Base-by-base conservation (phyloP, 2,329 filamentous ascomycete species). In the Amesomyces nigricolor region DNA sequence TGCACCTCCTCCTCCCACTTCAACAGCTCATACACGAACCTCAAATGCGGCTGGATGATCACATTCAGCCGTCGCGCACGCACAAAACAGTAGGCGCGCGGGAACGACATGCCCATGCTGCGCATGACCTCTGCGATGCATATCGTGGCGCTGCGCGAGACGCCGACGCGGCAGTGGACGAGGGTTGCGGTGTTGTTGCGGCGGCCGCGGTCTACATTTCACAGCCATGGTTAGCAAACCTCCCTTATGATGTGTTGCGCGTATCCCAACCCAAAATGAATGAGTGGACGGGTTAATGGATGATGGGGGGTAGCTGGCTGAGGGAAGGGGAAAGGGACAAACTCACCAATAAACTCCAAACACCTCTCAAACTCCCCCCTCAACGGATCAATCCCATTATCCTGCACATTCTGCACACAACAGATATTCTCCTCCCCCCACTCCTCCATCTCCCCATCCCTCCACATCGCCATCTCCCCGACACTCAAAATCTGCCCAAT, bases 61-160 rank as follows among this genome's bases (percentile, higher is more conserved):
- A 99, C 94, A 67, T 99, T 99, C 47, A 99, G 77, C 58, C 94
- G 81, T 51, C 94, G 82, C 17, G 94, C 94, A 32, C 94, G 86
- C 38, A 99, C 94, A 70, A 92, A 97, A 70, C 94, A 97, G 71
- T 99, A 99, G 57, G 94, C 94, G 53, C 89, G 82, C 11, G 94
- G 91, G 64, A 97, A 92, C 0, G 90, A 94, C 61, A 96, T 74
- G 19, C 83, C 78, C 64, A 90, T 72, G 26, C 86, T 78, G 37
- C 86, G 85, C 94, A 99, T 99, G 37, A 97, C 90, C 71, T 97
- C 91, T n/a, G 94, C 94, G 65, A 99, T 99, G 69, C 94, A 97
- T 59, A 99, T 96, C 1, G 92, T 99, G 11, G 94, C 94, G 60
- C 90, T 96, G 50, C 94, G 83, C 49, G 91, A 96, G 53, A 99